Conservation (phyloP, 257 asterid genomes). For the Craterostigma plantagineum region DNA sequence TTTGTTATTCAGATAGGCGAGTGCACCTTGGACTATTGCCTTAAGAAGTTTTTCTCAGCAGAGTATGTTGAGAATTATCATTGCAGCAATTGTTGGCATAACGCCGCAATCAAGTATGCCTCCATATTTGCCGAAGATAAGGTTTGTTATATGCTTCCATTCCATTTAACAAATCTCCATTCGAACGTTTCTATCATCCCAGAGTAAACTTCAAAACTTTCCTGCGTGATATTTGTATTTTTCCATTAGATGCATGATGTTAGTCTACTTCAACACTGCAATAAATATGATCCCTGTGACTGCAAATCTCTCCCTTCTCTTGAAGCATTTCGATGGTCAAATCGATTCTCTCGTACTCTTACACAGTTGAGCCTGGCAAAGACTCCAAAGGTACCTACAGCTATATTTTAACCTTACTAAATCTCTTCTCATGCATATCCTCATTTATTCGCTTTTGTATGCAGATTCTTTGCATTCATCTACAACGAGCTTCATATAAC, state of each 20-base stretch:
- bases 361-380: conserved; percentile 54
- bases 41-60: conserved; percentile 43
- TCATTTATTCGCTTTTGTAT: conserved; percentile 8
- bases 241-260: too few species aligned
- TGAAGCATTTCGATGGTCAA: conserved; percentile 63
- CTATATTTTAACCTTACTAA: too few species aligned
- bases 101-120: conserved; percentile 46
- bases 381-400: conserved; percentile 50
- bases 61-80: conserved; percentile 57
- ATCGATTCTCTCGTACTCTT: conserved; percentile 47
- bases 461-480: conserved; percentile 86
- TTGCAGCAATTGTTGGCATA: conserved; percentile 93
- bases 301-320: conserved; percentile 56
- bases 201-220: neutral
- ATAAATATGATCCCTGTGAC: conserved; percentile 44
- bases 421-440: neutral
- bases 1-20: conserved; percentile 34
- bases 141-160: conserved; percentile 17
- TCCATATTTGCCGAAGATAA: conserved; percentile 23
- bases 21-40: conserved; percentile 66
- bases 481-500: conserved; percentile 81
- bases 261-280: conserved; percentile 20
- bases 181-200: neutral
- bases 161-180: too few species aligned
- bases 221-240: conserved; percentile 5